A percentile compares a stretch with the other conserved stretches of the same genome.
phyloP scores from a whole-genome alignment of 1,139 yeast genomes.

The Pichia sp. region DNA sequence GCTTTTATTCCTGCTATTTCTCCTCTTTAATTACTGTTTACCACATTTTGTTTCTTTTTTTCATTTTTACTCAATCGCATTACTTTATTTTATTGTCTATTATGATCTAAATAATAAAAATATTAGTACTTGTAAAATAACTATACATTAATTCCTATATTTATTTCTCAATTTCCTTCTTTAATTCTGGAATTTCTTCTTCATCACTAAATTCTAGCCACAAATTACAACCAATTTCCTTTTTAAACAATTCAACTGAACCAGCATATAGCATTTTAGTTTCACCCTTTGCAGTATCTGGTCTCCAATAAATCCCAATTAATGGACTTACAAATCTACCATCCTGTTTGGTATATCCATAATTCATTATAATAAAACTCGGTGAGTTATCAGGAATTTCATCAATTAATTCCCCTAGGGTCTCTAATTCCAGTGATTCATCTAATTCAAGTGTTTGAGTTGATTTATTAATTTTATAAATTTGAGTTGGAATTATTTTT shows the following conservation, averaged over 20 bases:
- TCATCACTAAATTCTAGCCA: conserved; percentile 52
- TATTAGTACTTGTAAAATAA: too few species aligned
- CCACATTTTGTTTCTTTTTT: too few species aligned
- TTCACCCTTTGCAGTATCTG: conserved; percentile 74
- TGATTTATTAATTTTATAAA: conserved; percentile 50
- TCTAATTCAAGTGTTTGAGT: conserved; percentile 45
- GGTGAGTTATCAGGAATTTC: conserved; percentile 81
- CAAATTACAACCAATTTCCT: conserved; percentile 62
- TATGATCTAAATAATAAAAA: too few species aligned
- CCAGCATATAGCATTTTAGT: conserved; percentile 85
- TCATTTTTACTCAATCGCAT: too few species aligned
- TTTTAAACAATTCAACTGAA: conserved; percentile 72
- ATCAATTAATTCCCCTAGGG: conserved; percentile 61
- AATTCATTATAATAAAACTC: conserved; percentile 67
- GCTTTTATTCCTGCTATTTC: not conserved
- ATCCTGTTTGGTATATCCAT: conserved; percentile 58
- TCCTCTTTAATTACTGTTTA: not conserved
- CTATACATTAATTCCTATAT: too few species aligned
- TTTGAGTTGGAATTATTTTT: conserved; percentile 54
- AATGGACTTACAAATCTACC: conserved; percentile 72
- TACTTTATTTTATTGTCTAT: too few species aligned
- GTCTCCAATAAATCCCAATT: conserved; percentile 77
- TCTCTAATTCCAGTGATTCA: conserved; percentile 43
- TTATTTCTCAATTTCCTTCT: conserved; percentile 23
- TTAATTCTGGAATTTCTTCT: conserved; percentile 53